Conservation (phyloP, 306 rosid species). For the Medicago arabica region DNA sequence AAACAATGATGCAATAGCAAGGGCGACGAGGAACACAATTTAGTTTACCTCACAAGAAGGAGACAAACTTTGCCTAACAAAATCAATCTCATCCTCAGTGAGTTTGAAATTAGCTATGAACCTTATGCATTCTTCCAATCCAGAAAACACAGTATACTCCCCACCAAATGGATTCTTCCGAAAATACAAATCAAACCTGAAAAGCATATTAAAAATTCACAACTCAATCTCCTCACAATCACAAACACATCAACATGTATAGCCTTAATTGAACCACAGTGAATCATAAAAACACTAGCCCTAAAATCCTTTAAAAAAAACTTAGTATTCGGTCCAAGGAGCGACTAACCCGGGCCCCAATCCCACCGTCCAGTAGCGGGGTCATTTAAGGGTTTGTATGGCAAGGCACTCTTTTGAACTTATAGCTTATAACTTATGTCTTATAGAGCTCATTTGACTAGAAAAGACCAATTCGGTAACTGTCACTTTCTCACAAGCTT, state of each 20-base stretch:
- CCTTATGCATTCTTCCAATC: constrained; percentile 93
- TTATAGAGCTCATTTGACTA: too few relatives aligned
- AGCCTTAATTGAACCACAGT: too few relatives aligned
- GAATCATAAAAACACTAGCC: too few relatives aligned
- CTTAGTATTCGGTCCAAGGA: too few relatives aligned
- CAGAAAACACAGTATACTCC: constrained; percentile 93
- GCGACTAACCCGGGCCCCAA: too few relatives aligned
- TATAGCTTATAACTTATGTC: too few relatives aligned
- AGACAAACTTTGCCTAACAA: constrained; percentile 70
- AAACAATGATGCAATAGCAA: background rate
- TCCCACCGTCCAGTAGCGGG: too few relatives aligned
- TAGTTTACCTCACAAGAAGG: constrained; percentile 80
- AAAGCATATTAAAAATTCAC: constrained; percentile 40
- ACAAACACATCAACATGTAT: background rate
- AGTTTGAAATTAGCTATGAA: constrained; percentile 89
- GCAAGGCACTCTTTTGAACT: too few relatives aligned
- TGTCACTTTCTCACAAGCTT: too few relatives aligned
- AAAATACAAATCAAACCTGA: constrained; percentile 96
- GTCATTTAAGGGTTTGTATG: too few relatives aligned
- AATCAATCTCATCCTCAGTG: constrained; percentile 77
- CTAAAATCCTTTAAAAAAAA: too few relatives aligned
- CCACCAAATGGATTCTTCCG: constrained; percentile 99
- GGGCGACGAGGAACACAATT: background rate
- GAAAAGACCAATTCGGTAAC: too few relatives aligned
- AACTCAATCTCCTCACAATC: constrained; percentile 37